Evolutionary conservation across 306 rosid species (phyloP), one percentile per base, ranked within the genome.

Genomic region (Acacia confusa): DNA sequence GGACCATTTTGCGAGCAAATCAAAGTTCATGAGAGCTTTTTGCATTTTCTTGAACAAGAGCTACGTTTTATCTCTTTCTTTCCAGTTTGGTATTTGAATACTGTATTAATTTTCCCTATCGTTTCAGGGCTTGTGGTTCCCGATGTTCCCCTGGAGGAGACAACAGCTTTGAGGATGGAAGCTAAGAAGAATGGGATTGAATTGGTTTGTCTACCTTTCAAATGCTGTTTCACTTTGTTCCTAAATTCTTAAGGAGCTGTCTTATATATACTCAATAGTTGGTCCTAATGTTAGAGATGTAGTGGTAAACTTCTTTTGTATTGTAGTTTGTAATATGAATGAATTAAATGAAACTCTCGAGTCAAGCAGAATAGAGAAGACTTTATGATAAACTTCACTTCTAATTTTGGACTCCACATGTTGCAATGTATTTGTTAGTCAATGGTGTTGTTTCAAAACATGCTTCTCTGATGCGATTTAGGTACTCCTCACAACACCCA

Each of bases 401-500:
- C 10, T 61, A 20, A 6, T 68, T 45, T 57, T 74, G 30, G 70
- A 58, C 75, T 68, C 30, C 60, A 58, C 55, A 34, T 74, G 74
- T 68, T 50, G 40, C 66, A 16, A 22, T 32, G 36, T 45, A 22
- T 72, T 65, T 70, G 20, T 12, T 41, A 48, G 75, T 43, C 47
- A 24, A 34, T 36, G 50, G 24, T 57, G 58, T 70, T 74, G 74
- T 69, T 72, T 73, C 36, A 58, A 5, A 45, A 41, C 57, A 70
- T 71, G 53, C 71, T 80, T 7, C 68, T 72, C 28, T 80, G 70
- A 77, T 79, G 47, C 79, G 87, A 64, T 83, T 78, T 74, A 95
- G 99, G 98, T 95, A 63, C 89, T 95, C 57, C 92, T 92, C 53
- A 95, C 98, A 20, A 95, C 99, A 61, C 97, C 98, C 27, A 93